Evolutionary conservation across 2,329 filamentous ascomycete species (phyloP), one percentile per base, ranked within the genome.

Genomic region (Colletotrichum phormii): DNA sequence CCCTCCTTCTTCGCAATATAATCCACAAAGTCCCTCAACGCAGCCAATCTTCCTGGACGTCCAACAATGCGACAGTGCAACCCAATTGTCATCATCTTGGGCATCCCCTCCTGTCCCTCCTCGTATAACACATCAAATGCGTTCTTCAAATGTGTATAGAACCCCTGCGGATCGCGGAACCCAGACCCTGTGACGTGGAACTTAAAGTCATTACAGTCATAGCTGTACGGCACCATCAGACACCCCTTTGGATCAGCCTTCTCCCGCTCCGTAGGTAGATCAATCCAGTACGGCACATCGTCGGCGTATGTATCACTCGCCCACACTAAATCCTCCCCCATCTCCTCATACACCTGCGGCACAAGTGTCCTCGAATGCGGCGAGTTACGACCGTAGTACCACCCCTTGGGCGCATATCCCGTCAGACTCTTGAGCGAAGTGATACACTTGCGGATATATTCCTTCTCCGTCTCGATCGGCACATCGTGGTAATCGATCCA

Each of bases 71-170:
- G 82, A 74, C 86, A 88, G 76, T 89, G 87, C 31, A 89, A 77
- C 1, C 85, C 86, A 29, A 89, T 84, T 0, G 88, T 89, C 88
- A 89, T 89, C 88, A 89, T 89, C 80, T 88, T 88, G 5, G 86
- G 86, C 74, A 78, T 78, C 1, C 86, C 86, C 12, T 81, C 81
- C 64, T 82, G 77, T 0, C 86, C 87, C 73, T 89, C 87, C 35
- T 86, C 86, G 70, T 89, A 88, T 37, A 89, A 76, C 22, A 87
- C 84, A 75, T 89, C 87, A 64, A 89, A 89, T 0, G 87, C 85
- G 24, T 84, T 84, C 79, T 87, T 86, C 18, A 89, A 75, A 73
- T 89, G 85, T 75, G 75, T 77, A 66, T 81, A 83, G 76, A 88
- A 88, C 5, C 81, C 84, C 11, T 79, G 75, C 0, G 86, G 83